Percentiles rank a stretch among this genome's conserved stretches.
Conservation (phyloP, 2,329 filamentous ascomycete species). For the Arachnomyces sp. region DNA sequence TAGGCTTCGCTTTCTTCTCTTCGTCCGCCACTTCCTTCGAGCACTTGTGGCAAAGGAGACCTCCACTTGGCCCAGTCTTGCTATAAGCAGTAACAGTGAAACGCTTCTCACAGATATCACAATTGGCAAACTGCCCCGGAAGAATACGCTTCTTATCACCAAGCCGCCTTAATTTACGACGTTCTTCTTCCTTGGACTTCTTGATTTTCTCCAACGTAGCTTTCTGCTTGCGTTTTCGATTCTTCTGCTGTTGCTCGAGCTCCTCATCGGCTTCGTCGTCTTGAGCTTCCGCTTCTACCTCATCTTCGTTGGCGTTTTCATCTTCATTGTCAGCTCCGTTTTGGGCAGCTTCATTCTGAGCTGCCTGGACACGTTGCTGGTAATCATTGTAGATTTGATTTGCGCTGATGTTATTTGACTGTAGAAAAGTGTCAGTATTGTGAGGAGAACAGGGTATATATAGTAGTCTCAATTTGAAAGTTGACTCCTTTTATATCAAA, state of each 20-base stretch:
- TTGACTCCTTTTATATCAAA: too few species aligned
- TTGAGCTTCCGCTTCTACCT: constrained; percentile 28
- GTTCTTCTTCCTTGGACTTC: constrained; percentile 42
- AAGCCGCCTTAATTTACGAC: constrained; percentile 34
- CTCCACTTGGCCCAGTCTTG: constrained; percentile 70
- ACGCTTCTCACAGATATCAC: constrained; percentile 72
- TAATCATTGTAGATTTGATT: constrained; percentile 54
- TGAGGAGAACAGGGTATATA: constrained; percentile 1
- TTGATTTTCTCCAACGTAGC: constrained; percentile 39
- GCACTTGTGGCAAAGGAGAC: constrained; percentile 75
- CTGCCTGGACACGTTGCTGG: constrained; percentile 44
- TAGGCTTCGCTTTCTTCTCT: constrained; percentile 48
- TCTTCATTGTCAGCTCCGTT: constrained; percentile 18
- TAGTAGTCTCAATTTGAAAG: too few species aligned
- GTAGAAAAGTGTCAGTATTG: constrained; percentile 2
- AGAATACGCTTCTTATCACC: constrained; percentile 25
- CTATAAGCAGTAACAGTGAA: constrained; percentile 92
- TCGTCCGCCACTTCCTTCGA: constrained; percentile 65
- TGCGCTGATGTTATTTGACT: constrained; percentile 60
- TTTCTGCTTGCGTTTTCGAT: constrained; percentile 49
- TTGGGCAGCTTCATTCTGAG: constrained; percentile 32
- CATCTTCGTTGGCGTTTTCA: constrained; percentile 24
- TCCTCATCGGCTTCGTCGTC: constrained; percentile 36
- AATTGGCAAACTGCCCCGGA: constrained; percentile 85
- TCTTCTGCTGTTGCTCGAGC: constrained; percentile 37